A percentile compares a stretch with the other conserved stretches of the same genome.
These are phyloP conservation scores for Fusarium fujikuroi DNA, from an alignment of 2,329 filamentous ascomycete species.

Conservation along the genomic window DNA sequence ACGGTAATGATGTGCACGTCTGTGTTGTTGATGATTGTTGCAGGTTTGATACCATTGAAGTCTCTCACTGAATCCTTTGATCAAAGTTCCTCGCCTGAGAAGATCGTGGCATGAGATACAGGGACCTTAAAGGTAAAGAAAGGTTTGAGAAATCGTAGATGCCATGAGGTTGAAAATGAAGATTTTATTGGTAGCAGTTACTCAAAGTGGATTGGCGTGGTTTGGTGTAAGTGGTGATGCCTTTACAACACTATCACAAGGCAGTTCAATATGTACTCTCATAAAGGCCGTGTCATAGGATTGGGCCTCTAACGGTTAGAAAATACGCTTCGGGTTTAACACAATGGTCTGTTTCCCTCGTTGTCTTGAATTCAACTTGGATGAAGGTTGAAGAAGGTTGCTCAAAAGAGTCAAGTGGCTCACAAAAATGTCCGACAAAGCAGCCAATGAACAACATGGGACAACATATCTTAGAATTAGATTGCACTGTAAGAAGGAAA, in stretches of 20 bases:
- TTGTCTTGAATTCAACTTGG: not conserved
- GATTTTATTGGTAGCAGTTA: not conserved
- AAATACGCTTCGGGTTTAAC: no score
- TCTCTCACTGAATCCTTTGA: not conserved
- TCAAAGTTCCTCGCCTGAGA: not conserved
- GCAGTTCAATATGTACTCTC: not conserved
- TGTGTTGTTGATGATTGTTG: not conserved
- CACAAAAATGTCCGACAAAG: slow-evolving; percentile 1
- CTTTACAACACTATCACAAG: not conserved
- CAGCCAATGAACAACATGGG: not conserved
- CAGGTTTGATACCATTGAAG: not conserved
- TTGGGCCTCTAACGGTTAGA: not conserved
- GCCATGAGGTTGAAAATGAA: not conserved
- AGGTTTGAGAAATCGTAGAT: not conserved
- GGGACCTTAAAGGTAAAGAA: not conserved
- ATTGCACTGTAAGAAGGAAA: not conserved
- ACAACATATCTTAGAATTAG: not conserved
- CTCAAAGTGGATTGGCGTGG: not conserved
- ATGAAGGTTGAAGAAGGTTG: not conserved
- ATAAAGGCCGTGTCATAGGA: not conserved
- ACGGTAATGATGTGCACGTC: slow-evolving; percentile 17
- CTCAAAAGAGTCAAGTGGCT: not conserved
- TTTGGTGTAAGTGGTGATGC: not conserved
- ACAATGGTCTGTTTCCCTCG: not conserved
- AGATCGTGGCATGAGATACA: slow-evolving; percentile 7